phyloP scores from a whole-genome alignment of 768 basidiomycete genomes.

The Termitomyces sp. region DNA sequence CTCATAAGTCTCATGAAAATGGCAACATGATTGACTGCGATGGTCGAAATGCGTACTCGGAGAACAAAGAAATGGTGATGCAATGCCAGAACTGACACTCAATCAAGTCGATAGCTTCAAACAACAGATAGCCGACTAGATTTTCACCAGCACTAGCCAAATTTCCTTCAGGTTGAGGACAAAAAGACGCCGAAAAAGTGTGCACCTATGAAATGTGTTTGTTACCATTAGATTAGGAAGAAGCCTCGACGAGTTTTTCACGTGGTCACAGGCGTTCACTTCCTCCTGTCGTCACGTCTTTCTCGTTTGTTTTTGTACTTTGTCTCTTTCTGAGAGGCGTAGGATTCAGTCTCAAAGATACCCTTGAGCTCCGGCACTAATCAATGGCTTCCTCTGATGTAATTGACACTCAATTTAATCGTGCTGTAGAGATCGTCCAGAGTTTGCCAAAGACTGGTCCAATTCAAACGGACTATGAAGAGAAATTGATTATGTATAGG shows the following conservation, averaged over 20 bases:
- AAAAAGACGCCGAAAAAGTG: too few species aligned
- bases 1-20: background rate
- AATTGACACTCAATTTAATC: constrained; percentile 83
- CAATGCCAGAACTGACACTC: background rate
- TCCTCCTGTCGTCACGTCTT: background rate
- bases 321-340: background rate
- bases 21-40: background rate
- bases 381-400: constrained; percentile 59
- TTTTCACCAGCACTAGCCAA: too few species aligned
- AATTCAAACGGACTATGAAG: constrained; percentile 93
- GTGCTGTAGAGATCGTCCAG: constrained; percentile 93
- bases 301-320: background rate
- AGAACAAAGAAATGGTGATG: constrained; percentile 1
- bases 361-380: background rate
- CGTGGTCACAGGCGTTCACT: constrained; percentile 1
- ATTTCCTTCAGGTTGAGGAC: too few species aligned
- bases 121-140: too few species aligned
- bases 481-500: constrained; percentile 94
- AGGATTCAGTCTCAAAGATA: background rate
- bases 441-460: constrained; percentile 89
- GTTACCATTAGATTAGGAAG: background rate
- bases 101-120: too few species aligned
- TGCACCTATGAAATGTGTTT: too few species aligned
- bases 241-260: background rate
- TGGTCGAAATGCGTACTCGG: background rate